Conservation (phyloP, 2,329 filamentous ascomycete genomes). For the Alternaria consortialis region DNA sequence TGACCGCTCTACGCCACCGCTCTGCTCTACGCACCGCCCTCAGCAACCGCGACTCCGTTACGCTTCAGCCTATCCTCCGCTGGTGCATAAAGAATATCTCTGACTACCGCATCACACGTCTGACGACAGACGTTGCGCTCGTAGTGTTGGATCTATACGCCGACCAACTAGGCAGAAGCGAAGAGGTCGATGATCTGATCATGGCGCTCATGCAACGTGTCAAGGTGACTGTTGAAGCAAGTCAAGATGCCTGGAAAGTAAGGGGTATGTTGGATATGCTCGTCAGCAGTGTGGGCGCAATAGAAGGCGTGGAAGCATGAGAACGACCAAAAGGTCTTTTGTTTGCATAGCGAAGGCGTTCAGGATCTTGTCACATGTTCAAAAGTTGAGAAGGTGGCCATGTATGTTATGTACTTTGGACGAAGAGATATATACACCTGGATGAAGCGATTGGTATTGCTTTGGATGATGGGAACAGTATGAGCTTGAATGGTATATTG, state of each 20-base stretch:
- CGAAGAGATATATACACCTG: constrained; percentile 14
- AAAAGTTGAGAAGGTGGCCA: constrained; percentile 4
- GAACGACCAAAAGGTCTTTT: constrained; percentile 6
- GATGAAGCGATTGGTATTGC: constrained; percentile 23
- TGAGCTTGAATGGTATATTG: constrained; percentile 31
- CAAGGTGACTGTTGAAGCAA: constrained; percentile 78
- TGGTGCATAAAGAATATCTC: constrained; percentile 85
- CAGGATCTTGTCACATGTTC: constrained; percentile 17
- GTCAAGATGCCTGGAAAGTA: constrained; percentile 82
- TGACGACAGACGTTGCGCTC: constrained; percentile 85
- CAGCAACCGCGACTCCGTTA: constrained; percentile 80
- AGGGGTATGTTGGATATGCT: constrained; percentile 88
- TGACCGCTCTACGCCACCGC: constrained; percentile 59
- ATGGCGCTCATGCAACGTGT: constrained; percentile 75
- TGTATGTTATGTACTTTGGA: not conserved
- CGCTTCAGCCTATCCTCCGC: constrained; percentile 80
- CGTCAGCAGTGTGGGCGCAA: constrained; percentile 64
- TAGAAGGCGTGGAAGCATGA: constrained; percentile 25
- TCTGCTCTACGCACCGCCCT: constrained; percentile 59
- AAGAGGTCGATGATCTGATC: constrained; percentile 76
- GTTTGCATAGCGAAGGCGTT: constrained; percentile 53
- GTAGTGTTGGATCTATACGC: constrained; percentile 88
- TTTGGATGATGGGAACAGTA: constrained; percentile 36
- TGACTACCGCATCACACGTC: constrained; percentile 80
- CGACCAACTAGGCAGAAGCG: constrained; percentile 76